Conservation (phyloP, 306 rosid genomes). For the Rosa chinensis region DNA sequence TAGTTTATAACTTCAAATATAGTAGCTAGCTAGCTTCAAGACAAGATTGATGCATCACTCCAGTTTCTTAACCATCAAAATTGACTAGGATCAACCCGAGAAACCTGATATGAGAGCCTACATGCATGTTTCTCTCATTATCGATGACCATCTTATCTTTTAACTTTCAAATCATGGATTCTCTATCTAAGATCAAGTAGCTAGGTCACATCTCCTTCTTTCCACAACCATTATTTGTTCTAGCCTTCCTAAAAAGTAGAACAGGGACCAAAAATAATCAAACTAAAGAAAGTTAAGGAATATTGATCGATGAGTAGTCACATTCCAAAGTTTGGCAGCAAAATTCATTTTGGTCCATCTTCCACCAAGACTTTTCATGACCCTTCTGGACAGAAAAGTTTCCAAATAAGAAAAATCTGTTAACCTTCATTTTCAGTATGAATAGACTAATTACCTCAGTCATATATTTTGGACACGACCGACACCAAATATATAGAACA, state of each 20-base stretch:
- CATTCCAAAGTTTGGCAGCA: not conserved
- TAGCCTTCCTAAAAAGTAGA: not conserved
- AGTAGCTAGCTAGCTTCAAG: not conserved
- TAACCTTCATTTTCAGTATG: not conserved
- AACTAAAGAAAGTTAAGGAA: not conserved
- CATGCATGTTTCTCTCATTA: slow-evolving; percentile 11
- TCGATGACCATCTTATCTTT: slow-evolving; percentile 17
- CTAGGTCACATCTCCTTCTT: slow-evolving; percentile 10
- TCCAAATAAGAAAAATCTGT: not conserved
- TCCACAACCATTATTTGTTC: not conserved
- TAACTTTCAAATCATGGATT: slow-evolving; percentile 19
- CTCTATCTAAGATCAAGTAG: not conserved
- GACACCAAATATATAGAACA: not conserved
- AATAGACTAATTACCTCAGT: not conserved
- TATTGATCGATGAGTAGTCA: not conserved
- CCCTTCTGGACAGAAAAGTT: not conserved
- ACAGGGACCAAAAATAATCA: not conserved
- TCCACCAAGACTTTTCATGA: not conserved
- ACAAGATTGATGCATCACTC: not conserved
- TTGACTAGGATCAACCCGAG: slow-evolving; percentile 4
- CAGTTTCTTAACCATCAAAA: not conserved
- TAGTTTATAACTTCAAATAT: too few relatives aligned
- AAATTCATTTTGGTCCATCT: not conserved
- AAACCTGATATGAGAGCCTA: slow-evolving; percentile 2
- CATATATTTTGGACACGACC: not conserved